Evolutionary conservation across 140 eudicot genomes (phyloP).

Genomic region (Cichorium intybus): DNA sequence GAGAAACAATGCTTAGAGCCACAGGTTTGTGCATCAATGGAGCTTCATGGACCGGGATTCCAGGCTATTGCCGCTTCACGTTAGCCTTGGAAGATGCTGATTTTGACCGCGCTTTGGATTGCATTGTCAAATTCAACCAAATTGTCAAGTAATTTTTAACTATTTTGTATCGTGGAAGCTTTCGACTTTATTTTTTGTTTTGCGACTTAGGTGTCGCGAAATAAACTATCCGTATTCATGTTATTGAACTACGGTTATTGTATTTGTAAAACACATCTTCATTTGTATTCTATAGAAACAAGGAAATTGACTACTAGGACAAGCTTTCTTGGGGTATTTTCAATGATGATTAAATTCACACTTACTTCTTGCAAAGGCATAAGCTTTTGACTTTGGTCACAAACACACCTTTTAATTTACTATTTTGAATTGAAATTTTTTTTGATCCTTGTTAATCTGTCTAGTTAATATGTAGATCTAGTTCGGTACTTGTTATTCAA

Average conservation of each 20-base stretch:
- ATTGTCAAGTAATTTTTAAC: slow-evolving; percentile 36
- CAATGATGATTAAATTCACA: too few species aligned
- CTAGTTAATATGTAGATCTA: background rate
- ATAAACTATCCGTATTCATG: slow-evolving; percentile 26
- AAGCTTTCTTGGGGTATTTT: background rate
- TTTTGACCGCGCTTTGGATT: slow-evolving; percentile 67
- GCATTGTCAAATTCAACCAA: slow-evolving; percentile 60
- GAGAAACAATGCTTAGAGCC: slow-evolving; percentile 74
- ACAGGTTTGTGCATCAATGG: slow-evolving; percentile 92
- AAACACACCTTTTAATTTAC: too few species aligned
- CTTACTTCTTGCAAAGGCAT: too few species aligned
- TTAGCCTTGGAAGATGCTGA: slow-evolving; percentile 70
- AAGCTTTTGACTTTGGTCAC: too few species aligned
- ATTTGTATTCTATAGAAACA: background rate
- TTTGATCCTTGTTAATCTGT: background rate
- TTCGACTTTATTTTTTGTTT: slow-evolving; percentile 6
- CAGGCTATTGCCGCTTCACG: slow-evolving; percentile 85
- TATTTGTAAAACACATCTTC: background rate
- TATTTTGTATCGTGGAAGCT: background rate
- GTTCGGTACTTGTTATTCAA: background rate
- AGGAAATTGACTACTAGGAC: background rate
- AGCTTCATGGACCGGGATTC: slow-evolving; percentile 90
- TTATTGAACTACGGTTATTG: slow-evolving; percentile 6
- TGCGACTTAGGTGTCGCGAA: slow-evolving; percentile 40
- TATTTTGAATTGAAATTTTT: too few species aligned